Conservation (phyloP, 768 basidiomycete species). For the Serendipita sp. region DNA sequence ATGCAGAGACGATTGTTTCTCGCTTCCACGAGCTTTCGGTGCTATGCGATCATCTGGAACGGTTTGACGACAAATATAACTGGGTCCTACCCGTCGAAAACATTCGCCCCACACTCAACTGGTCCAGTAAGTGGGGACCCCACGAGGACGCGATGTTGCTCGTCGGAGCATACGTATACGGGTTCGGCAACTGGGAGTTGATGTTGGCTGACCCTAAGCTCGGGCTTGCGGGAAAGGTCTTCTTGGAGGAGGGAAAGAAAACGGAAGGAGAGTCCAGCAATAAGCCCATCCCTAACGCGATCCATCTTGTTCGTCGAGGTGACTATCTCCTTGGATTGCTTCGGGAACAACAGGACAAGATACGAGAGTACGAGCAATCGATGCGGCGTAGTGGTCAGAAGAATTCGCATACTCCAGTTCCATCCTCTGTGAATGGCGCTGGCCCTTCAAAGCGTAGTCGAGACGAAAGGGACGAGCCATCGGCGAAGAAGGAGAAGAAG, state of each 20-base stretch:
- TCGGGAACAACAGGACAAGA: constrained; percentile 79
- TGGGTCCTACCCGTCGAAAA: constrained; percentile 88
- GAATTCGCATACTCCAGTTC: constrained; percentile 68
- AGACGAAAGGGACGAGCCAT: constrained; percentile 38
- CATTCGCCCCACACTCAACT: constrained; percentile 85
- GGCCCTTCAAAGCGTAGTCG: constrained; percentile 68
- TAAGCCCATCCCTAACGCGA: constrained; percentile 89
- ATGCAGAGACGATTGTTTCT: constrained; percentile 91
- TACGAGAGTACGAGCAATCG: constrained; percentile 75
- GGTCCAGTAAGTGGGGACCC: constrained; percentile 91
- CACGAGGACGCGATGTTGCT: constrained; percentile 90
- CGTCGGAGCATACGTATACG: constrained; percentile 83
- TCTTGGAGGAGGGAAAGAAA: constrained; percentile 96
- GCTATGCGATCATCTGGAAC: constrained; percentile 61
- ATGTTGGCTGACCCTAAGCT: constrained; percentile 82
- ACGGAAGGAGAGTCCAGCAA: constrained; percentile 43
- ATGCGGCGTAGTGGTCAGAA: constrained; percentile 44
- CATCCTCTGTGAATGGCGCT: constrained; percentile 23
- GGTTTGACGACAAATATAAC: constrained; percentile 56
- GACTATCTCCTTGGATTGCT: constrained; percentile 80
- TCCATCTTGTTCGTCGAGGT: constrained; percentile 92
- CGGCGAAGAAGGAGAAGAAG: constrained; percentile 24
- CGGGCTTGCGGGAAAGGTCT: constrained; percentile 82
- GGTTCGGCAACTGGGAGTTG: constrained; percentile 93
- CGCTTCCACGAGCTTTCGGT: constrained; percentile 80